A percentile compares a stretch with the other conserved stretches of the same genome.
Conservation (phyloP, 2,329 filamentous ascomycete species). For the Aureobasidium uvarum region DNA sequence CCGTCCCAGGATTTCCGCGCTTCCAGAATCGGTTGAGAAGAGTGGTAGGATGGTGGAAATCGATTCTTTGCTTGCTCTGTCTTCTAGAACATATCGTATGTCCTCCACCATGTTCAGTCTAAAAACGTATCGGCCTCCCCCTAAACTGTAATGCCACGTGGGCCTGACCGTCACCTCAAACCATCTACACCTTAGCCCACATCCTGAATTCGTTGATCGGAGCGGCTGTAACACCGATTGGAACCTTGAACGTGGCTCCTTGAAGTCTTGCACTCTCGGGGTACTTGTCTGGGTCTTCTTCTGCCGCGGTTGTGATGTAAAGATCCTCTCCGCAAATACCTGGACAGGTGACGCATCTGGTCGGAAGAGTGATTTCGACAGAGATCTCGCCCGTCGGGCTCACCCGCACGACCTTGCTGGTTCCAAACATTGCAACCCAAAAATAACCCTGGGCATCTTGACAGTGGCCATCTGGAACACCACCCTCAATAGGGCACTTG, state of each 20-base stretch:
- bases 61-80: slow-evolving; percentile 7
- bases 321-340: slow-evolving; percentile 72
- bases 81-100: background rate
- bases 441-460: slow-evolving; percentile 81
- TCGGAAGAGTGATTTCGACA: slow-evolving; percentile 73
- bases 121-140: background rate
- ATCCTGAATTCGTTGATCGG: slow-evolving; percentile 63
- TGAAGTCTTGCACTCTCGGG: slow-evolving; percentile 62
- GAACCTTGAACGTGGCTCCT: slow-evolving; percentile 71
- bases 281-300: slow-evolving; percentile 62
- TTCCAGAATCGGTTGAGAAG: slow-evolving; percentile 16
- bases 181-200: slow-evolving; percentile 29
- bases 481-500: slow-evolving; percentile 61
- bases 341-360: slow-evolving; percentile 75
- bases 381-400: slow-evolving; percentile 66
- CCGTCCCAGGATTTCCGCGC: slow-evolving; percentile 13
- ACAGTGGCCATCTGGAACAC: slow-evolving; percentile 76
- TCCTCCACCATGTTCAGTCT: slow-evolving; percentile 1
- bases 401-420: slow-evolving; percentile 71
- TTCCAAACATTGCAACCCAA: slow-evolving; percentile 86
- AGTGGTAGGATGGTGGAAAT: background rate
- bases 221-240: slow-evolving; percentile 70
- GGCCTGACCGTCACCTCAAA: background rate
- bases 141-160: background rate
- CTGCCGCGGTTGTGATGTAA: slow-evolving; percentile 76